Percentiles rank a stretch among this genome's conserved stretches.
These are phyloP conservation scores for Stereocaulon alpinum DNA, from an alignment of 495 filamentous ascomycete species.

Conservation along the genomic window DNA sequence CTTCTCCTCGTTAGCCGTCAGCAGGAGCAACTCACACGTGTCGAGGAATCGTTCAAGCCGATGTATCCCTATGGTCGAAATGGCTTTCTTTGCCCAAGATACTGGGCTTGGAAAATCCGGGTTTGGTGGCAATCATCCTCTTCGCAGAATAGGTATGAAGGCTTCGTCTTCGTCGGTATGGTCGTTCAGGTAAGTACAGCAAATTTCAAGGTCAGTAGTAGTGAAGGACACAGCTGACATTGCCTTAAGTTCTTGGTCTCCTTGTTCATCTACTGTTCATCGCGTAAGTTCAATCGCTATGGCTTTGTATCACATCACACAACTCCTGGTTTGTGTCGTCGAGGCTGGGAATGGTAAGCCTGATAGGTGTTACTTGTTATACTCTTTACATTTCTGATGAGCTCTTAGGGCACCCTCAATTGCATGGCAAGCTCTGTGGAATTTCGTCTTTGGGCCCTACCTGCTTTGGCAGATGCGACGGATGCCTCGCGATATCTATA, in stretches of 20 bases:
- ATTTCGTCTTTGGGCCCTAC: constrained; percentile 45
- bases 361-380: neutral
- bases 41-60: constrained; percentile 16
- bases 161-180: constrained; percentile 39
- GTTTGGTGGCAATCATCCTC: constrained; percentile 19
- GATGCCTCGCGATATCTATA: constrained; percentile 52
- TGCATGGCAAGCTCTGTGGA: constrained; percentile 54
- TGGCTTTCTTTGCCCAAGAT: constrained; percentile 12
- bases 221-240: neutral
- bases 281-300: constrained; percentile 52
- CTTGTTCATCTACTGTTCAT: constrained; percentile 52
- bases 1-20: constrained; percentile 52
- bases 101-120: constrained; percentile 22
- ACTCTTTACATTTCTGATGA: neutral
- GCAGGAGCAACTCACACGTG: constrained; percentile 34
- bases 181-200: constrained; percentile 36
- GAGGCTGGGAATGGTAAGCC: constrained; percentile 56
- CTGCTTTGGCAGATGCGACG: constrained; percentile 34
- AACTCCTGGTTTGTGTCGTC: constrained; percentile 32
- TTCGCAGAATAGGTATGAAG: constrained; percentile 20
- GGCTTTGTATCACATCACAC: constrained; percentile 44
- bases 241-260: constrained; percentile 43
- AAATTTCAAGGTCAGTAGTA: too few relatives aligned
- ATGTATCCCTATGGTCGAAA: neutral
- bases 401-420: constrained; percentile 45